phyloP scores from a whole-genome alignment of 257 asterid species.

The Leptodermis oblonga region DNA sequence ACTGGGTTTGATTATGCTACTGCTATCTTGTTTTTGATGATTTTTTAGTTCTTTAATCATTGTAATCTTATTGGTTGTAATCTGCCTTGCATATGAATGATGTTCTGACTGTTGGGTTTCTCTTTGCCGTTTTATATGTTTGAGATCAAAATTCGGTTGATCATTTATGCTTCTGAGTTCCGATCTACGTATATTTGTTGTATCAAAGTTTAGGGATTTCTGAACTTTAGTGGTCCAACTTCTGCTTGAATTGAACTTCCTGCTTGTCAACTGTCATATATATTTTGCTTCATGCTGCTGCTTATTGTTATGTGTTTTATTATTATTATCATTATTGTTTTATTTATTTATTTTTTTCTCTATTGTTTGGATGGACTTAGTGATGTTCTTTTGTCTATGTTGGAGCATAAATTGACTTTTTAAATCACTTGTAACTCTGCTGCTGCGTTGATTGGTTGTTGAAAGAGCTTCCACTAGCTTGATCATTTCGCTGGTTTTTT shows the following conservation, averaged over 20 bases:
- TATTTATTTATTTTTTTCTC: too few relatives aligned
- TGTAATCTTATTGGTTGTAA: background rate
- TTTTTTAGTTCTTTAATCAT: background rate
- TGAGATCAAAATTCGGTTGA: background rate
- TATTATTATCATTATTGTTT: too few relatives aligned
- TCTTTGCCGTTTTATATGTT: too few relatives aligned
- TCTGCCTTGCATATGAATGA: background rate
- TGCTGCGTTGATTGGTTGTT: background rate
- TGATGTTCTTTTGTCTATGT: background rate
- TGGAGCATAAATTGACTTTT: background rate
- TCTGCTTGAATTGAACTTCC: background rate
- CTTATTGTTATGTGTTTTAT: background rate
- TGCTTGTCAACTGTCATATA: background rate
- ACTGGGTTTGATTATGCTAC: background rate
- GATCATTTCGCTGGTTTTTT: background rate
- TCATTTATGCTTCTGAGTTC: background rate
- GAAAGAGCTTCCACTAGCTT: background rate
- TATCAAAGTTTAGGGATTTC: background rate
- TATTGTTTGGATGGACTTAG: background rate
- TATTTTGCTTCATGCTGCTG: background rate
- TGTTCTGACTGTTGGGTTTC: background rate
- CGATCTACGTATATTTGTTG: background rate
- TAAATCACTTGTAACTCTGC: background rate
- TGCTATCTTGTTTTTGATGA: background rate
- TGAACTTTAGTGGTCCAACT: background rate